Base-by-base conservation (phyloP, 2,329 filamentous ascomycete genomes). In the Penicillium polonicum region DNA sequence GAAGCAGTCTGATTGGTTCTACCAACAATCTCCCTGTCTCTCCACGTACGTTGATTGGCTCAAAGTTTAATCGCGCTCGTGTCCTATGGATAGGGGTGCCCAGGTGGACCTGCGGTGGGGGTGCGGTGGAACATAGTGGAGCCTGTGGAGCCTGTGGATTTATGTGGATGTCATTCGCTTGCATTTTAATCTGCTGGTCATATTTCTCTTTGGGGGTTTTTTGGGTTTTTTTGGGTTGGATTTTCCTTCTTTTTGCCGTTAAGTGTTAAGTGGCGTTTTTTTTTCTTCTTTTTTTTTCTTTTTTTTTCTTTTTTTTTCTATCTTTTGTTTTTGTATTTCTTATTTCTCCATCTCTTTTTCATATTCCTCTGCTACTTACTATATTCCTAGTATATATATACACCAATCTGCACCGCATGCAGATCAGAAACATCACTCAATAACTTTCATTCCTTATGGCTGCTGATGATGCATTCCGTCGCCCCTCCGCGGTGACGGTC, bases 11-110 rank as follows among this genome's bases (percentile, higher is more conserved):
- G 36, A 51, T 59, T 59, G 52, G 88, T 2, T 85, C 87, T 70
- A 90, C 87, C 87, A 88, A 87, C 42, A 90, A 88, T 86, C 74
- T 89, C 33, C 76, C 78, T 42, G 86, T 90, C 33, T 39, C 54
- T 35, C 12, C 27, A 31, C 33, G 39, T 12, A 42, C 23, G 29
- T 43, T 48, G 31, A 48, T 17, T 50, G 48, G 57, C 29, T 43
- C 7, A 41, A 25, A 48, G 41, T 38, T 43, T 42, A 23, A 36
- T 43, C 6, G 15, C 15, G 5, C 35, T 35, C 33, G 19, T 41
- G 27, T 38, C 19, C 8, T 55, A 3, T 42, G 35, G 43, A n/a
- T 0, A 2, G 1, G n/a, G n/a, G n/a, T n/a, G n/a, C n/a, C n/a
- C n/a, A 23, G 9, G 21, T 36, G 21, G 33, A 2, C 2, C 3